Evolutionary conservation across 2,329 filamentous ascomycete species (phyloP), one percentile per base, ranked within the genome.

Genomic region (Ascochyta clinopodiicola): DNA sequence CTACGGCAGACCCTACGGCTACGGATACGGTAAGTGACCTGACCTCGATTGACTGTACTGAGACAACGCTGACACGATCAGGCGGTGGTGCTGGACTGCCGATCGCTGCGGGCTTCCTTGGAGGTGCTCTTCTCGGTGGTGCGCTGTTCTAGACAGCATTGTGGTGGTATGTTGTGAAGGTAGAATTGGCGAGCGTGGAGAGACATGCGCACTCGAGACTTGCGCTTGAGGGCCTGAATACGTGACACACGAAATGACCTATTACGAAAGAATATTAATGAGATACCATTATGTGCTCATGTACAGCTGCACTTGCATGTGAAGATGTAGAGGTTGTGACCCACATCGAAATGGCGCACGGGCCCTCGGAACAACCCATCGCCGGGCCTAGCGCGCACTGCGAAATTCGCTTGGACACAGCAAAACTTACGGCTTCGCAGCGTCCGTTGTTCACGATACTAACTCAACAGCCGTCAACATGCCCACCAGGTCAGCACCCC

Each of bases 1-100:
- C 25, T 86, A 86, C 62, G 70, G 67, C 0, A 68, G 74, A 44
- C 70, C 70, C 2, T 69, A 70, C 48, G 74, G 74, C 1, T 70
- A 69, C 44, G 73, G 73, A 5, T 76, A 76, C 58, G 74, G 74
- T n/a, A 47, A 56, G 52, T 47, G 7, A 29, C 25, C 31, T 35
- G 37, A 43, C 15, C 7, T 45, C 8, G 22, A 2, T 15, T 25
- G 27, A 17, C 7, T 32, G 17, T 21, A 10, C 31, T 19, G 32
- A 56, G 42, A 50, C 46, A 44, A 31, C 12, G 37, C 52, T 56
- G 27, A 56, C 25, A 22, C 43, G 32, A 38, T 12, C 31, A 56
- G 52, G 52, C 9, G 73, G 73, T 6, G 74, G 74, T 15, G 63
- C 73, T 12, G 74, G 74, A 5, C 57, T 71, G 31, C 74, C 73